These are phyloP conservation scores for Trypanosoma vivax DNA, from an alignment of 208 protist genomes.

Conservation along the genomic window DNA sequence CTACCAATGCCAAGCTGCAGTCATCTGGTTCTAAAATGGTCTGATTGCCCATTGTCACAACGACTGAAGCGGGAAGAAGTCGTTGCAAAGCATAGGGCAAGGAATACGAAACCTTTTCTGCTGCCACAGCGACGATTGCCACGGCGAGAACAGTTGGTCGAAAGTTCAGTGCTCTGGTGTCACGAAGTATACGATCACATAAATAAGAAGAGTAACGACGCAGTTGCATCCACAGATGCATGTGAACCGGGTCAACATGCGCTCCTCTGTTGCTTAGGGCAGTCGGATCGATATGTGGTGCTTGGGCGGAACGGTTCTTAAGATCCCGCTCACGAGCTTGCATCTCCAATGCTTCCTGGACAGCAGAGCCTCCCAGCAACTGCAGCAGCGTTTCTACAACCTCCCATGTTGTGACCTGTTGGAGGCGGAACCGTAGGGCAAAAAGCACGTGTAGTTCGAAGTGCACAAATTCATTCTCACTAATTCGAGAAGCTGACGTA, in stretches of 20 bases:
- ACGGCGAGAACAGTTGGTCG: constrained; percentile 26
- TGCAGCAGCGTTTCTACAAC: constrained; percentile 45
- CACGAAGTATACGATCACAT: constrained; percentile 15
- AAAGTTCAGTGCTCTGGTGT: constrained; percentile 14
- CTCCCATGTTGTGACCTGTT: constrained; percentile 33
- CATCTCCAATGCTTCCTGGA: constrained; percentile 19
- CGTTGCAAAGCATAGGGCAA: constrained; percentile 25
- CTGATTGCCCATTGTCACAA: not conserved
- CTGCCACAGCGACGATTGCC: constrained; percentile 36
- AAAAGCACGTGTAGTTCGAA: constrained; percentile 36
- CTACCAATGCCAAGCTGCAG: no score
- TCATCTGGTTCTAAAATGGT: no score
- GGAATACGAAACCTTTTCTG: constrained; percentile 25
- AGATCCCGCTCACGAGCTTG: constrained; percentile 11
- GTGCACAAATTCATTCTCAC: constrained; percentile 35
- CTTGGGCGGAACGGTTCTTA: no score
- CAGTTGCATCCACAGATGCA: constrained; percentile 10
- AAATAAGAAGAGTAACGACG: constrained; percentile 11
- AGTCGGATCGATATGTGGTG: no score
- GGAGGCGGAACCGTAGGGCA: constrained; percentile 18
- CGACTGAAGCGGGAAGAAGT: not conserved
- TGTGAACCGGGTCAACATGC: not conserved
- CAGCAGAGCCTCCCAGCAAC: constrained; percentile 29
- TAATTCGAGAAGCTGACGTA: constrained; percentile 27
- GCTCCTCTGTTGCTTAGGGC: no score